These are phyloP conservation scores for Mycena vulgaris DNA, from an alignment of 768 basidiomycete genomes.

Conservation along the genomic window DNA sequence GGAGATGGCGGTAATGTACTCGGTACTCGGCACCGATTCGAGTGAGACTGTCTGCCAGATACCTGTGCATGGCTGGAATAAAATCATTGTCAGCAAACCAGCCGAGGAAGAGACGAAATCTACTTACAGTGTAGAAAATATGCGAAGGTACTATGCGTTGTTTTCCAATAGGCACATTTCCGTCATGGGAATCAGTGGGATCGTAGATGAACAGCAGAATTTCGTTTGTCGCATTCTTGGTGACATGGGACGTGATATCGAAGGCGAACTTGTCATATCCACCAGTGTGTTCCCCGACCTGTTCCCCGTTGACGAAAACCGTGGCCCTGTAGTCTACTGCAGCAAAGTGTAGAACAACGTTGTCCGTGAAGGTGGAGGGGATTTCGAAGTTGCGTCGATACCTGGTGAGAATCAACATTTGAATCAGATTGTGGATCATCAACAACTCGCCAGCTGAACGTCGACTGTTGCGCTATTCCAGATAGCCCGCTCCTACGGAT, in stretches of 20 bases:
- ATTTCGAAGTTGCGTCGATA: conserved; percentile 14
- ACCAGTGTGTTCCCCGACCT: conserved; percentile 8
- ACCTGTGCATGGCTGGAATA: neutral
- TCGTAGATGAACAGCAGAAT: conserved; percentile 11
- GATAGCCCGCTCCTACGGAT: conserved; percentile 13
- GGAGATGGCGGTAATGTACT: conserved; percentile 13
- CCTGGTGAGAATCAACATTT: neutral
- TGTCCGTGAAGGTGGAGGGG: conserved; percentile 7
- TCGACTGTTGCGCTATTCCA: conserved; percentile 17
- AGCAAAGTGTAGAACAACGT: conserved; percentile 17
- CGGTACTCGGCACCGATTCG: conserved; percentile 10
- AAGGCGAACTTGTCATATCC: conserved; percentile 22
- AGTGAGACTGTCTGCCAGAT: conserved; percentile 23
- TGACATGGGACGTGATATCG: conserved; percentile 11
- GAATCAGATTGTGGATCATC: neutral
- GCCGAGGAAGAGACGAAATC: neutral
- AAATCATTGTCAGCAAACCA: neutral
- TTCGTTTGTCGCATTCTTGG: conserved; percentile 12
- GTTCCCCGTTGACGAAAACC: conserved; percentile 17
- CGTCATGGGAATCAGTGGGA: conserved; percentile 4
- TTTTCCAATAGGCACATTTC: conserved; percentile 17
- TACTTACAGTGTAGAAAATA: conserved; percentile 14
- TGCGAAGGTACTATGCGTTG: conserved; percentile 8
- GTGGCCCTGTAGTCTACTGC: conserved; percentile 17
- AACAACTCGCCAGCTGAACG: too few relatives aligned